Base-by-base conservation (phyloP, 78 protist genomes). In the slime mould (Dictyostelium discoideum) region DNA sequence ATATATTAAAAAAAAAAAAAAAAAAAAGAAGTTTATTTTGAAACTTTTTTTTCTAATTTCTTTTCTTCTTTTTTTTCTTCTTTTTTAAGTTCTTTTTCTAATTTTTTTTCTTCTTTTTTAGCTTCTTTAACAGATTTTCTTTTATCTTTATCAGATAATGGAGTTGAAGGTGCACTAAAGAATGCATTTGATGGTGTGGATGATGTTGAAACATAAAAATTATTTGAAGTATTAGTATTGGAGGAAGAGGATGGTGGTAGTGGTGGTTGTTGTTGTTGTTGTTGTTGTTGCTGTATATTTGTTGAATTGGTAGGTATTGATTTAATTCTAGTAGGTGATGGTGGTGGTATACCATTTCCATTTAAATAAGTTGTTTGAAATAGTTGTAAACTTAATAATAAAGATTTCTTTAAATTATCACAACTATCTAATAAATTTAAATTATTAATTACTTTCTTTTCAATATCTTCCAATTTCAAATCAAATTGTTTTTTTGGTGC, bases 401-500 rank as follows among this genome's bases (percentile, higher is more conserved):
- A 13, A 11, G 82, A 42, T 48, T 89, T 89, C 87, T 89, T 89
- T 29, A 89, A 63, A 26, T 42, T 67, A 67, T 89, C 94, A 48
- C 94, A 89, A 29, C 32, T 78, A 48, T 81, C 94, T 40, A 89
- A 72, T 10, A 65, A 39, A 74, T 40, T 89, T 26, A 89, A 86
- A 46, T 89, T 89, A 26, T 42, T 74, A 5, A 79, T 69, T 22
- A 69, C 39, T 29, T 69, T 50, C 50, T 89, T 89, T 76, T 89
- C 94, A 26, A 89, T 18, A 26, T 89, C 94, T 65, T 89, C 94
- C 18, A 89, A 86, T 24, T 67, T 63, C 37, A 16, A 24, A 32
- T 89, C 94, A 57, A 81, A 89, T 81, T 89, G 94, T 80, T 89
- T 89, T 60, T 77, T 79, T 24, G 87, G 73, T 42, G 18, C 82